Conservation (phyloP, 164 flowering plant genomes). For the Nymphaea thermarum region DNA sequence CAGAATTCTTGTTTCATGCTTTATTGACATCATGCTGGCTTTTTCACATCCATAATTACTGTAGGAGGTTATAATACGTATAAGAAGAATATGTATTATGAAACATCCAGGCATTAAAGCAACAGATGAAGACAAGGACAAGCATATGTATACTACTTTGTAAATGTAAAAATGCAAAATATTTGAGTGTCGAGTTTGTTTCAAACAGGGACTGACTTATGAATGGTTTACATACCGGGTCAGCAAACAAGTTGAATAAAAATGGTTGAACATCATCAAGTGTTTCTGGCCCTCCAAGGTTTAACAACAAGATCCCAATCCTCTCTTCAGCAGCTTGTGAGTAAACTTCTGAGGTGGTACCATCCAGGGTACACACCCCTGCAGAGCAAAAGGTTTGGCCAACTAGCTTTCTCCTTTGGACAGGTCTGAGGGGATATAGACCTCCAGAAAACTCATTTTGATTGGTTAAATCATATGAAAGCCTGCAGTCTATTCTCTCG, state of each 20-base stretch:
- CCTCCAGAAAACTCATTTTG: conserved; percentile 7
- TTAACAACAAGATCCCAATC: conserved; percentile 82
- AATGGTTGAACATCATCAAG: conserved; percentile 87
- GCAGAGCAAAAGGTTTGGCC: conserved; percentile 17
- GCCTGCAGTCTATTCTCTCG: background rate
- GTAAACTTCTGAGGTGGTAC: conserved; percentile 19
- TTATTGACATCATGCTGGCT: too few relatives aligned
- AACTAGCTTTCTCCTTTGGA: conserved; percentile 12
- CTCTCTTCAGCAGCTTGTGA: conserved; percentile 49
- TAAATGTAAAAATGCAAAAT: too few relatives aligned
- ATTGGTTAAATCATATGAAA: background rate
- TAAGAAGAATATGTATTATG: too few relatives aligned
- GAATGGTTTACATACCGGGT: conserved; percentile 51
- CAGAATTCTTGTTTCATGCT: too few relatives aligned
- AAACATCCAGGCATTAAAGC: too few relatives aligned
- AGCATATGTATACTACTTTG: too few relatives aligned
- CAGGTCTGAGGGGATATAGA: conserved; percentile 1
- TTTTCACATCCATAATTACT: too few relatives aligned
- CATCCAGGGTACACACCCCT: conserved; percentile 9
- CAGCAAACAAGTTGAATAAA: conserved; percentile 87
- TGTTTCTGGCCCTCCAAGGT: conserved; percentile 67
- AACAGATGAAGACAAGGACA: too few relatives aligned
- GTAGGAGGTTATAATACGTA: too few relatives aligned
- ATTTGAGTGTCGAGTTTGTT: too few relatives aligned
- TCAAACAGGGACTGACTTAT: too few relatives aligned